Evolutionary conservation across 148 eudicot species (phyloP).

Genomic region (Simmondsia chinensis): DNA sequence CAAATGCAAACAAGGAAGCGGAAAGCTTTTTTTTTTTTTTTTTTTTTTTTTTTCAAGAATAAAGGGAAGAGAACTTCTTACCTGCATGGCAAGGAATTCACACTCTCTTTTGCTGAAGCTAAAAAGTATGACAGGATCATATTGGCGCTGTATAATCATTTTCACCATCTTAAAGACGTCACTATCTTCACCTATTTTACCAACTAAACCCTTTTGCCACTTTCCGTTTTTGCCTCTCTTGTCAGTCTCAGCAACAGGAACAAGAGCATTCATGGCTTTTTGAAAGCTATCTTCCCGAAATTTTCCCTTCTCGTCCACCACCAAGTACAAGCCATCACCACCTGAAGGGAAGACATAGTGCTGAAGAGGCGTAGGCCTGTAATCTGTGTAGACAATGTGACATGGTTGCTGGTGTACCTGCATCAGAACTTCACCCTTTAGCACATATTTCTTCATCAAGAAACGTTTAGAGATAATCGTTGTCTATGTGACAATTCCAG

Average conservation of each 20-base stretch:
- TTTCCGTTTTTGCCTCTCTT: constrained; percentile 67
- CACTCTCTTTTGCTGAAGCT: constrained; percentile 99
- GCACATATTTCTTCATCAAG: neutral
- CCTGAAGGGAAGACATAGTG: constrained; percentile 94
- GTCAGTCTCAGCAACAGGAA: constrained; percentile 59
- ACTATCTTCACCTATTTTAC: constrained; percentile 84
- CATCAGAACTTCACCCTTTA: constrained; percentile 15
- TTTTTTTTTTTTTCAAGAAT: no score
- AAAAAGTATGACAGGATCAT: constrained; percentile 93
- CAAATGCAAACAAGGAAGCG: no score
- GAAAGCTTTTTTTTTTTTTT: no score
- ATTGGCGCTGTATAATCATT: constrained; percentile 92
- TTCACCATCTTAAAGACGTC: constrained; percentile 98
- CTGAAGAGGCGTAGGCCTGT: constrained; percentile 97
- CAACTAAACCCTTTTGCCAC: constrained; percentile 75
- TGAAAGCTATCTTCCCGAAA: constrained; percentile 99
- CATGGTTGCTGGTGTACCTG: constrained; percentile 99
- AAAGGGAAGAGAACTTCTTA: constrained; percentile 7
- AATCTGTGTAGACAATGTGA: constrained; percentile 97
- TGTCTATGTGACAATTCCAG: no score
- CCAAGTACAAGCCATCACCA: constrained; percentile 90
- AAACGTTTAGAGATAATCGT: no score
- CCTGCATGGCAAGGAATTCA: constrained; percentile 99
- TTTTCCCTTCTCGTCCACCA: constrained; percentile 89
- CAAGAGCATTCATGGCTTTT: constrained; percentile 90